Conservation (phyloP, 495 filamentous ascomycete species). For the Daldinia decipiens region DNA sequence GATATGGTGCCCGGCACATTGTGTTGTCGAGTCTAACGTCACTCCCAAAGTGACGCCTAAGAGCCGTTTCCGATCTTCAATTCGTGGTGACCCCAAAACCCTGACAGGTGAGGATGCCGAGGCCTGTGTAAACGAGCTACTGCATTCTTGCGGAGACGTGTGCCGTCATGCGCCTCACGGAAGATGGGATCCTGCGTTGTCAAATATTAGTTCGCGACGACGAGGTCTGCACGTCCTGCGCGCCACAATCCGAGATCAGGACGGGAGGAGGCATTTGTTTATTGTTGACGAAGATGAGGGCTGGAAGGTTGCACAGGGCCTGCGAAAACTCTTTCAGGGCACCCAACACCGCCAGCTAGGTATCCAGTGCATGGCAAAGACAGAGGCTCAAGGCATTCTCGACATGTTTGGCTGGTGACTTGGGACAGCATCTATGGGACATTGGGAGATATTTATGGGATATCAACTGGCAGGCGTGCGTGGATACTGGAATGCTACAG, state of each 20-base stretch:
- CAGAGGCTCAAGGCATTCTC: slow-evolving; percentile 70
- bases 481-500: slow-evolving; percentile 25
- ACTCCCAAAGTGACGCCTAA: slow-evolving; percentile 55
- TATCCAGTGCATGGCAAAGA: slow-evolving; percentile 66
- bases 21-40: slow-evolving; percentile 44
- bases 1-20: slow-evolving; percentile 78
- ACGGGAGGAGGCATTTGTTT: slow-evolving; percentile 85
- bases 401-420: slow-evolving; percentile 68
- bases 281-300: slow-evolving; percentile 82
- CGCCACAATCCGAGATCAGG: slow-evolving; percentile 82
- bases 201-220: slow-evolving; percentile 58
- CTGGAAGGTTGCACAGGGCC: slow-evolving; percentile 89
- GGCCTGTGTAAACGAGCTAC: slow-evolving; percentile 65
- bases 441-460: slow-evolving; percentile 17
- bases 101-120: slow-evolving; percentile 71
- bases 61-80: slow-evolving; percentile 43
- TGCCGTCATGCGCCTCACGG: slow-evolving; percentile 59
- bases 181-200: slow-evolving; percentile 48
- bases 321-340: slow-evolving; percentile 78
- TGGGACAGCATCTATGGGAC: background rate
- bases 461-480: slow-evolving; percentile 17
- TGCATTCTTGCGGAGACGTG: slow-evolving; percentile 69
- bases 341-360: slow-evolving; percentile 73
- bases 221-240: slow-evolving; percentile 79
- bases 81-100: slow-evolving; percentile 56